Conservation (phyloP, 2,329 filamentous ascomycete species). For the Alternaria infectoria region DNA sequence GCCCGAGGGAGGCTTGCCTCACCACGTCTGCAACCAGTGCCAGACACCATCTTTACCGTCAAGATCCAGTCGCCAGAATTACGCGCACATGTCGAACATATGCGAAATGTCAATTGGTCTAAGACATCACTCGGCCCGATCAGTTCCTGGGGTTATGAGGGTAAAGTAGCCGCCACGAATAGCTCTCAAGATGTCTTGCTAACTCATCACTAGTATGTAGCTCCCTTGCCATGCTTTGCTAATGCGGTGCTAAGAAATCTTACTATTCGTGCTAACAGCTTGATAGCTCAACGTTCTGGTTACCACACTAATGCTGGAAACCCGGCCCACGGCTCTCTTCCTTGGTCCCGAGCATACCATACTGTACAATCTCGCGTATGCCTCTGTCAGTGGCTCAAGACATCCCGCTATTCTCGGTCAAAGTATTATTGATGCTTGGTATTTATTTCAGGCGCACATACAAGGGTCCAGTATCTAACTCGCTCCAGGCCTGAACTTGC, state of each 20-base stretch:
- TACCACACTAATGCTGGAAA: constrained; percentile 19
- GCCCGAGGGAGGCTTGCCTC: background rate
- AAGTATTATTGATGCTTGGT: constrained; percentile 18
- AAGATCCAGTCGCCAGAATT: constrained; percentile 15
- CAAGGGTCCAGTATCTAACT: background rate
- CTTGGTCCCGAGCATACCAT: constrained; percentile 20
- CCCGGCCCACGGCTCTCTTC: constrained; percentile 17
- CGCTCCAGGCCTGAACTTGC: constrained; percentile 8
- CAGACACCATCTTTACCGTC: constrained; percentile 17
- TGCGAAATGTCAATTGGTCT: constrained; percentile 14
- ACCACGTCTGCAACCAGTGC: background rate
- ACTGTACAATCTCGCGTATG: constrained; percentile 23
- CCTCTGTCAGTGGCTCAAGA: constrained; percentile 5
- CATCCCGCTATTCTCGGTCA: constrained; percentile 17
- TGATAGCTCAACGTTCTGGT: constrained; percentile 5
- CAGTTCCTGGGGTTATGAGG: constrained; percentile 13
- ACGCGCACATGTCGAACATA: constrained; percentile 11
- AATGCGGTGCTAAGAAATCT: too few species aligned
- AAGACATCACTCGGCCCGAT: constrained; percentile 17
- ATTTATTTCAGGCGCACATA: background rate
- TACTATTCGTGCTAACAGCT: too few species aligned
- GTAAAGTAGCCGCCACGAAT: too few species aligned
- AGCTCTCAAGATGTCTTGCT: too few species aligned
- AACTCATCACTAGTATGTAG: too few species aligned
- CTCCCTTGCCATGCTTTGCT: too few species aligned